Conservation (phyloP, 805 yeast species). For the Yamadazyma paraphyllophila region DNA sequence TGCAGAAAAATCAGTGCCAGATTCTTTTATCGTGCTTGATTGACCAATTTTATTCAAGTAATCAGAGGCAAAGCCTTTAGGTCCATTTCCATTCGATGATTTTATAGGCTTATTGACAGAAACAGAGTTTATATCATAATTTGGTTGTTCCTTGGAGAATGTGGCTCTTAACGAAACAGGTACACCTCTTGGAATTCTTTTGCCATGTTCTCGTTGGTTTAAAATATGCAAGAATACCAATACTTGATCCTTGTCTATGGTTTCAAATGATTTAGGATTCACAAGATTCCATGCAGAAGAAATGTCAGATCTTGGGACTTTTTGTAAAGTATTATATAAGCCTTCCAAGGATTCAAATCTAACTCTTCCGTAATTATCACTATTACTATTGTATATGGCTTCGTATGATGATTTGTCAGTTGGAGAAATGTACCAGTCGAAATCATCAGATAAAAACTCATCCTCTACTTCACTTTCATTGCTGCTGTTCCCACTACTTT, state of each 20-base stretch:
- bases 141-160: constrained; percentile 80
- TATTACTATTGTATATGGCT: constrained; percentile 66
- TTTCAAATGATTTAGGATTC: constrained; percentile 82
- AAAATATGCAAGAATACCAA: constrained; percentile 85
- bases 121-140: constrained; percentile 53
- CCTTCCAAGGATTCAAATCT: constrained; percentile 68
- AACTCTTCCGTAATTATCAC: constrained; percentile 79
- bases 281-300: constrained; percentile 93
- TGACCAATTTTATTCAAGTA: constrained; percentile 58
- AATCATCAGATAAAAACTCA: constrained; percentile 57
- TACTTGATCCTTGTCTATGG: constrained; percentile 92
- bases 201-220: constrained; percentile 83
- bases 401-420: constrained; percentile 78
- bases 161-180: constrained; percentile 91
- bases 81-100: constrained; percentile 11
- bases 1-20: constrained; percentile 69
- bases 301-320: constrained; percentile 80
- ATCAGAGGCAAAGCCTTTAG: constrained; percentile 49
- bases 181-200: constrained; percentile 88
- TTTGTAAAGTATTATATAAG: constrained; percentile 63
- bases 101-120: constrained; percentile 27
- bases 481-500: constrained; percentile 28
- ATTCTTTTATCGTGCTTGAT: constrained; percentile 33
- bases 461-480: constrained; percentile 61
- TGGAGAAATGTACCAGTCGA: constrained; percentile 97